phyloP scores from a whole-genome alignment of 2,329 filamentous ascomycete genomes.

The Scedosporium apiospermum region DNA sequence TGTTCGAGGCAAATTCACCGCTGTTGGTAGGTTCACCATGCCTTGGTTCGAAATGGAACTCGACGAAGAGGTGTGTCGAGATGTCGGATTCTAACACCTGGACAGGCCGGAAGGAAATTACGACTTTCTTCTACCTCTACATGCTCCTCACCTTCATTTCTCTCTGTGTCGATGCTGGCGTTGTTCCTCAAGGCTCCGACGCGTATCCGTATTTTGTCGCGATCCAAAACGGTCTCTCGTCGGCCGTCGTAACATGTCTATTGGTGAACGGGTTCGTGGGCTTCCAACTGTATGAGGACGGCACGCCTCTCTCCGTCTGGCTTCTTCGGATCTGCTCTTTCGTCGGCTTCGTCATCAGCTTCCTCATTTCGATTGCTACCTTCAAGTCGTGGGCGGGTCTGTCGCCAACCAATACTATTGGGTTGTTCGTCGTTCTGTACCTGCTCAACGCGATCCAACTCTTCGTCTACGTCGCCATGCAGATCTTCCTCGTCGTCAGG shows the following conservation, averaged over 20 bases:
- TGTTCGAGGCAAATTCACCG: slow-evolving; percentile 94
- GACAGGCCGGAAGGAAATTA: slow-evolving; percentile 55
- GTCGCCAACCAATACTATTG: slow-evolving; percentile 74
- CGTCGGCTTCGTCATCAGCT: slow-evolving; percentile 76
- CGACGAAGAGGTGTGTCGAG: background rate
- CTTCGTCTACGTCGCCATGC: slow-evolving; percentile 76
- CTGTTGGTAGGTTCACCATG: slow-evolving; percentile 61
- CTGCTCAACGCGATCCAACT: slow-evolving; percentile 82
- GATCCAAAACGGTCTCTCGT: slow-evolving; percentile 74
- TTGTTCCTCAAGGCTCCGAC: slow-evolving; percentile 70
- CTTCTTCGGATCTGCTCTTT: slow-evolving; percentile 71
- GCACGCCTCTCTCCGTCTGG: slow-evolving; percentile 89
- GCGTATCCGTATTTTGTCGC: slow-evolving; percentile 89
- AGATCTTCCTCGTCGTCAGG: slow-evolving; percentile 77
- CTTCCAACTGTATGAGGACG: slow-evolving; percentile 97
- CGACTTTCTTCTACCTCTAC: slow-evolving; percentile 95
- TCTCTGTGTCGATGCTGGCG: slow-evolving; percentile 84
- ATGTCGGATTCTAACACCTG: background rate
- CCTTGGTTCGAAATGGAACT: background rate
- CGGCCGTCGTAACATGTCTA: slow-evolving; percentile 78
- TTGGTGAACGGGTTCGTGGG: slow-evolving; percentile 97
- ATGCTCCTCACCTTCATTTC: slow-evolving; percentile 83
- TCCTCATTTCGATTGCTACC: slow-evolving; percentile 79
- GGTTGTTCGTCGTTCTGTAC: slow-evolving; percentile 86
- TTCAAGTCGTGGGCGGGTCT: slow-evolving; percentile 89